phyloP scores from a whole-genome alignment of 768 basidiomycete genomes.

The Pulveroboletus sp. region DNA sequence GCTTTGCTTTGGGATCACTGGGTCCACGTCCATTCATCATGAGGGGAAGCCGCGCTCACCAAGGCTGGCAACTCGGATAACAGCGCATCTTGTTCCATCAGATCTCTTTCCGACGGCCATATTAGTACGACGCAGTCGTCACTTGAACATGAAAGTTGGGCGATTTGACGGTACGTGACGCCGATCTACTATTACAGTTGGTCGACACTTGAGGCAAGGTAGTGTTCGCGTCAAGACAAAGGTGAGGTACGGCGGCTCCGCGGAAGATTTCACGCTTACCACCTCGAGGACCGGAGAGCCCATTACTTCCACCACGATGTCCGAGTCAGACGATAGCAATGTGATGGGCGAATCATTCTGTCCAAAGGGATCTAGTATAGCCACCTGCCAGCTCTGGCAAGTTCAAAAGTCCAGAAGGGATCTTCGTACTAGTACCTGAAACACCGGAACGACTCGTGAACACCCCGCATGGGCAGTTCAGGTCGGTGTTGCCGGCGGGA shows the following conservation, averaged over 20 bases:
- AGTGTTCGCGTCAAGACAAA: not conserved
- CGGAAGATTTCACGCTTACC: conserved; percentile 42
- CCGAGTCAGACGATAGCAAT: conserved; percentile 27
- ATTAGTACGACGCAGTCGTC: conserved; percentile 49
- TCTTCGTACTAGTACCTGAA: conserved; percentile 56
- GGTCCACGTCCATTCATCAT: conserved; percentile 66
- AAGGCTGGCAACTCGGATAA: too few relatives aligned
- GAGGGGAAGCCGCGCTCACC: conserved; percentile 53
- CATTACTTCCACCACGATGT: conserved; percentile 45
- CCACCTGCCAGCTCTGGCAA: conserved; percentile 67
- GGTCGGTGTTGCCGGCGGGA: conserved; percentile 32
- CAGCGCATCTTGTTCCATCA: too few relatives aligned
- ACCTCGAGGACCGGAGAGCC: conserved; percentile 51
- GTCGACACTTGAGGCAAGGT: not conserved
- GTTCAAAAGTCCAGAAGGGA: conserved; percentile 46
- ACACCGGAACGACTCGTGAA: conserved; percentile 69
- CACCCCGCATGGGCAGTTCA: conserved; percentile 62
- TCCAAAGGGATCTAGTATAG: conserved; percentile 29
- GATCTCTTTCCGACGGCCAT: too few relatives aligned
- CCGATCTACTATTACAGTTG: conserved; percentile 7
- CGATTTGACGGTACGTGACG: conserved; percentile 37
- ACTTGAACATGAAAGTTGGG: conserved; percentile 54
- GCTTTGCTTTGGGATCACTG: conserved; percentile 59
- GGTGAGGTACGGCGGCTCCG: conserved; percentile 43
- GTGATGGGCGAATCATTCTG: conserved; percentile 23